Evolutionary conservation across 23 red algal genomes (phyloP).

Genomic region (Cyanidioschyzon merolae): DNA sequence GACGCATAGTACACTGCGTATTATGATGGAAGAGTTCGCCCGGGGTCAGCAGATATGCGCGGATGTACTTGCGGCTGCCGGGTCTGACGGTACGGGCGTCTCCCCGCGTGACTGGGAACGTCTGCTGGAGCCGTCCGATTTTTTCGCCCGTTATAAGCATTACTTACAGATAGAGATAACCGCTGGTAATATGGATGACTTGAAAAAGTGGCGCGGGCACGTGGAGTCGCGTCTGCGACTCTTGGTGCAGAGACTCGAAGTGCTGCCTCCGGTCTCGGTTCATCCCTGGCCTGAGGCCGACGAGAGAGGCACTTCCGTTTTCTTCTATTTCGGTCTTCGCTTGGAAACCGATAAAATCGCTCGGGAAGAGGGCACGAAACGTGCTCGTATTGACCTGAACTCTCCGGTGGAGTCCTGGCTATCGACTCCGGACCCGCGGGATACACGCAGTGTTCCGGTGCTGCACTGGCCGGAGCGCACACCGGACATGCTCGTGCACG

Average conservation of each 20-base stretch:
- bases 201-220: constrained; percentile 77
- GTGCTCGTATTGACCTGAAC: neutral
- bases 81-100: neutral
- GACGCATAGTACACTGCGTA: constrained; percentile 52
- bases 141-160: constrained; percentile 55
- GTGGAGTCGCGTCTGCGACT: constrained; percentile 80
- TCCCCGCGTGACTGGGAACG: constrained; percentile 32
- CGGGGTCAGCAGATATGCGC: constrained; percentile 43
- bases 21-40: constrained; percentile 79
- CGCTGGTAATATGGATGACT: constrained; percentile 45
- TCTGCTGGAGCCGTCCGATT: constrained; percentile 65
- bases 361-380: constrained; percentile 1
- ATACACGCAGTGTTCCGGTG: constrained; percentile 6
- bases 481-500: constrained; percentile 18
- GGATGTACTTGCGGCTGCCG: constrained; percentile 24
- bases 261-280: constrained; percentile 39
- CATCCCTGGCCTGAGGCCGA: constrained; percentile 61
- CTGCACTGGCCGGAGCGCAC: constrained; percentile 25
- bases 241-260: constrained; percentile 63
- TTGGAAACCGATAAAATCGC: constrained; percentile 19
- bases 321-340: constrained; percentile 60
- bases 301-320: constrained; percentile 22
- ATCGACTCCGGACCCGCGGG: neutral
- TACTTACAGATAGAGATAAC: constrained; percentile 77
- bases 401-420: constrained; percentile 6